These are phyloP conservation scores for Backusella mclennaniae DNA, from an alignment of 192 early-diverging fungal species.

Conservation along the genomic window DNA sequence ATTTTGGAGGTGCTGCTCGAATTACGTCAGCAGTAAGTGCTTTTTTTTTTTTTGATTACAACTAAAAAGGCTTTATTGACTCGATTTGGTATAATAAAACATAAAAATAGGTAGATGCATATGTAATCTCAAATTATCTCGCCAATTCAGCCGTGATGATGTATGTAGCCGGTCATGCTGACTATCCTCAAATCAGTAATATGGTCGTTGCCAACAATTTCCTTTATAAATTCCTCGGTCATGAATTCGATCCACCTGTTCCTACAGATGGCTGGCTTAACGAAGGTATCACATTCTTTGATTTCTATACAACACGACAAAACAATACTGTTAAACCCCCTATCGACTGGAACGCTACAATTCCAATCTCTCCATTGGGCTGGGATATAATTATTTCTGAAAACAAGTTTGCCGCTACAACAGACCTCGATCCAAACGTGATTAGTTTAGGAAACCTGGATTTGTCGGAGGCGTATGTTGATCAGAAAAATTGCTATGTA, in stretches of 20 bases:
- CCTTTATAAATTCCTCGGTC: constrained; percentile 18
- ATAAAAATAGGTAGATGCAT: constrained; percentile 19
- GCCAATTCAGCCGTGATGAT: constrained; percentile 32
- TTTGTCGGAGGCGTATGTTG: constrained; percentile 1
- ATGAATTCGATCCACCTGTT: constrained; percentile 3
- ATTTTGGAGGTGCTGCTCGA: constrained; percentile 28
- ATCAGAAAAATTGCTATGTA: constrained; percentile 24
- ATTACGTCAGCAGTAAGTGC: constrained; percentile 30
- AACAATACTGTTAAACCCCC: constrained; percentile 26
- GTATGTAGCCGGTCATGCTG: constrained; percentile 27
- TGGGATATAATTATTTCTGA: constrained; percentile 1
- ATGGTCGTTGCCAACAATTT: constrained; percentile 29
- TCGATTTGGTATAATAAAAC: not conserved
- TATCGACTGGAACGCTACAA: constrained; percentile 18
- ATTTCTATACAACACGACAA: constrained; percentile 24
- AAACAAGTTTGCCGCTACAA: constrained; percentile 24
- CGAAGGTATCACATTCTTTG: constrained; percentile 30
- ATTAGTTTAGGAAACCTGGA: constrained; percentile 29
- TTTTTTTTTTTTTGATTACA: not conserved
- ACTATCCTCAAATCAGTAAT: constrained; percentile 21
- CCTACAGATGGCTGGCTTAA: constrained; percentile 26
- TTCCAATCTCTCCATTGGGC: constrained; percentile 10
- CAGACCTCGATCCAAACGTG: constrained; percentile 22
- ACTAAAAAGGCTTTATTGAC: not conserved
- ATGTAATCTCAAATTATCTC: constrained; percentile 26